Evolutionary conservation across 2,329 filamentous ascomycete genomes (phyloP), one percentile per base, ranked within the genome.

Genomic region (Onygena corvina): DNA sequence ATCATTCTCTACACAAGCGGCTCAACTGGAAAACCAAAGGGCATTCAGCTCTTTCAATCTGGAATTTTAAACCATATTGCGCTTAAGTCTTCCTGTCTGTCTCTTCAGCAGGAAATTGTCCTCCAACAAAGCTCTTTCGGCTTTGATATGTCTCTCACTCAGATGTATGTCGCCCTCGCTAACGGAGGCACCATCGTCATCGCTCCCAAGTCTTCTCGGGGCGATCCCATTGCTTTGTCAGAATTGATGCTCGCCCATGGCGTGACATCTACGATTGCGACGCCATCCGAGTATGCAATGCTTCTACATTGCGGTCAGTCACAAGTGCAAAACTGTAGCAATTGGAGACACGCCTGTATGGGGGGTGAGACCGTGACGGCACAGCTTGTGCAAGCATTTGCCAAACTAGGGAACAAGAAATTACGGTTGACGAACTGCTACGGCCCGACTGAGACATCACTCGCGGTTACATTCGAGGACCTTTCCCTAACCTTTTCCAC

Each of bases 1-100:
- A 63, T 33, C 1, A 54, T 71, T 3, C 52, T 71, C 1, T 72
- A 54, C 44, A 60, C 58, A 2, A 60, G 58, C 49, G 60, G 60
- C 2, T 54, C 57, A 0, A 61, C 60, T 1, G 58, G 59, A 1
- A 58, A 35, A 0, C 71, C 71, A 1, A 74, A 74, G 56, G 70
- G 70, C 2, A 63, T 73, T 16, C 50, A 70, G 1, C 11, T 54
- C 18, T 56, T 18, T 2, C 59, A 65, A 35, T 25, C 23, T 2
- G 52, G 48, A 20, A 12, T 62, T 6, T 36, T 46, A 1, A 61
- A 61, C 47, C 35, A 56, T 12, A 52, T 63, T 5, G 57, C 59
- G 29, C 54, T 42, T 11, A 45, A 12, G 8, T 50, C 42, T 18
- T 5, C 4, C n/a, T 16, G 2, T 3, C 12, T 35, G 3, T 48